Evolutionary conservation across 768 basidiomycete genomes (phyloP).

Genomic region (Suillus subluteus): DNA sequence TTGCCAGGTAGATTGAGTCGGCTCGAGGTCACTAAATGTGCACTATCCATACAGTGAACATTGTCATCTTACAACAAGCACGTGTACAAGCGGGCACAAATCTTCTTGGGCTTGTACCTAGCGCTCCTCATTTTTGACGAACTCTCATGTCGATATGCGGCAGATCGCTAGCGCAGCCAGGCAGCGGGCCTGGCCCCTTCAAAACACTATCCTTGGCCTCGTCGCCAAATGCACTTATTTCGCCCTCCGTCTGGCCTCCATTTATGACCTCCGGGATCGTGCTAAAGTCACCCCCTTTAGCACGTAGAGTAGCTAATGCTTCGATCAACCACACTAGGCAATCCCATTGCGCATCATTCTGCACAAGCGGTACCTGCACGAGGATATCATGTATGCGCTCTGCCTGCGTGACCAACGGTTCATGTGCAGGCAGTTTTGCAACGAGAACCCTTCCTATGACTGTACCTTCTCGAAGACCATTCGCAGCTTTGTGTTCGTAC

Average conservation of each 20-base stretch:
- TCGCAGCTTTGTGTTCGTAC: neutral
- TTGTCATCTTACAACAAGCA: neutral
- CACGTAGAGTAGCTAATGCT: neutral
- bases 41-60: neutral
- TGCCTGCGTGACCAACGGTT: neutral
- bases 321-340: neutral
- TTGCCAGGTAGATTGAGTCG: neutral
- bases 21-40: neutral
- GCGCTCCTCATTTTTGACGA: neutral
- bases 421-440: neutral
- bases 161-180: neutral
- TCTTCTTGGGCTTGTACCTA: neutral
- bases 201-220: neutral
- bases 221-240: neutral
- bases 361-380: neutral
- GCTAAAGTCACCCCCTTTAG: neutral
- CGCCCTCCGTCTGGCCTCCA: neutral
- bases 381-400: neutral
- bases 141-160: neutral
- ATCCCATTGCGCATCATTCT: neutral
- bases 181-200: neutral
- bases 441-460: neutral
- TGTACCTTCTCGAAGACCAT: conserved; percentile 1
- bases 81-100: neutral
- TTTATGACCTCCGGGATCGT: neutral